These are phyloP conservation scores for Priceomyces medius DNA, from an alignment of 805 yeast species.

Conservation along the genomic window DNA sequence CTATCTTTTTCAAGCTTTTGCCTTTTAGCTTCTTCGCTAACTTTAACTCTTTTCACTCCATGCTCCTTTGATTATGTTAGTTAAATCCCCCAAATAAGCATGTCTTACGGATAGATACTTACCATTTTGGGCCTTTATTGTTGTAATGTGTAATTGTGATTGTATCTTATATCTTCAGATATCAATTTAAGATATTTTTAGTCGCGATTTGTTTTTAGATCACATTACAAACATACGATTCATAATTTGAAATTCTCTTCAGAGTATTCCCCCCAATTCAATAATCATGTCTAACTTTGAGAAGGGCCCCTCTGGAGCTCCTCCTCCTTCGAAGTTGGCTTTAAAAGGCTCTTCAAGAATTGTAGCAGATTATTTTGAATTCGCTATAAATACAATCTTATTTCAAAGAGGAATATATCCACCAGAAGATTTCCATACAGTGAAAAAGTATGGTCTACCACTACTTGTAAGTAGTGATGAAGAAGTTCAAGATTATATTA, in stretches of 20 bases:
- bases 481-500: slow-evolving; percentile 69
- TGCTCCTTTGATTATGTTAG: slow-evolving; percentile 51
- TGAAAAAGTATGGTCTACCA: slow-evolving; percentile 76
- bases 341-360: slow-evolving; percentile 75
- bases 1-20: slow-evolving; percentile 59
- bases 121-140: slow-evolving; percentile 4
- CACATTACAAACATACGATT: neutral
- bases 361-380: slow-evolving; percentile 83
- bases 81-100: neutral
- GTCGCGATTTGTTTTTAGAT: neutral
- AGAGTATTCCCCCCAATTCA: neutral
- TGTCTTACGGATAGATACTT: neutral
- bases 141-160: too few relatives aligned
- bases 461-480: slow-evolving; percentile 71
- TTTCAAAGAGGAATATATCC: slow-evolving; percentile 92
- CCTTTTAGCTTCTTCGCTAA: slow-evolving; percentile 54
- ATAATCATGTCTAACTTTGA: neutral
- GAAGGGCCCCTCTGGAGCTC: neutral
- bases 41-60: slow-evolving; percentile 61
- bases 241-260: too few relatives aligned
- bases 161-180: too few relatives aligned
- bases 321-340: slow-evolving; percentile 43
- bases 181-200: too few relatives aligned
- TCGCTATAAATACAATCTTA: slow-evolving; percentile 73
- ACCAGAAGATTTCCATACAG: slow-evolving; percentile 75